Base-by-base conservation (phyloP, 140 eudicot genomes). In the Anethum foeniculum region DNA sequence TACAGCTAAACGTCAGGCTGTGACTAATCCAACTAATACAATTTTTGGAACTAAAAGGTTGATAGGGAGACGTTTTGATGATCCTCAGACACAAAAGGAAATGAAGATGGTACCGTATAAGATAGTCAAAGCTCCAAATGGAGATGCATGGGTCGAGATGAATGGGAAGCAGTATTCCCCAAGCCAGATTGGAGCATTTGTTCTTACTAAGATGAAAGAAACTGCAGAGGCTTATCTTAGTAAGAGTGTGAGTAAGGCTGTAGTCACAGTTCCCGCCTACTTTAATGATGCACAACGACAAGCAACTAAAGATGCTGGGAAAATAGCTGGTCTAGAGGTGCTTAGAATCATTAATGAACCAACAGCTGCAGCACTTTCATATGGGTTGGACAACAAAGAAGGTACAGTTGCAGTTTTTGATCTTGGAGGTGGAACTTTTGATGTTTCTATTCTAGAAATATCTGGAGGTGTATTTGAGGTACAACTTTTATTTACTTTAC, bases 371-470 rank as follows among this genome's bases (percentile, higher is more conserved):
- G 79, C 79, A 75, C 79, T 75, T 75, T 75, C 79, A 27, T 75
- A 75, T 75, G 79, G 79, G 64, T 75, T 47, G 64, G 11, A 47
- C 54, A 48, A 75, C 79, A 75, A 75, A 54, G 79, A 75, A 75
- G 79, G 79, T 47, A 75, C 79, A 14, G 36, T 75, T 28, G 79
- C 79, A 27, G 79, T 75, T 48, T 75, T 75, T 75, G 79, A 75
- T 75, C 79, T 75, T 27, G 79, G 79, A 48, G 79, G 79, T 75
- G 79, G 79, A 75, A 75, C 79, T 25, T 75, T 75, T 75, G 79
- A 75, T 47, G 79, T 75, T 48, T 75, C 79, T 10, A 75, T 75
- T 47, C 62, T 75, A 15, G 79, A 75, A 48, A 75, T 75, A 46
- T 75, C 79, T 15, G 79, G 79, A 47, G 79, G 79, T 11, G 79